Base-by-base conservation (phyloP, 1,139 yeast species). In the Suhomyces bribrorum region DNA sequence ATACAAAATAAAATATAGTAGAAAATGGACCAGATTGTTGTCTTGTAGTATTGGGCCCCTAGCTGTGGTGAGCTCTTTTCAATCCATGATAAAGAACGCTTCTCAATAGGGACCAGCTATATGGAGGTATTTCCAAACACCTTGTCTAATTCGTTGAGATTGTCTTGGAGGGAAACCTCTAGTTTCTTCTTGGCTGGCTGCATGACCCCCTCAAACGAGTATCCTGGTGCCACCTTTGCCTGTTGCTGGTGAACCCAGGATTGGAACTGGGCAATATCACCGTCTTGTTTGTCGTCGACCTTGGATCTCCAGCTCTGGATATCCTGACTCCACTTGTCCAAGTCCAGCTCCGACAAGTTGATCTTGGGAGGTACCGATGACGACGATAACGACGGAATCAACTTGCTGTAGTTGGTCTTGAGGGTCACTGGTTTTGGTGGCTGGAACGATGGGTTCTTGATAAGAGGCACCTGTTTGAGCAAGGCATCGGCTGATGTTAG, bases 341-440 rank as follows among this genome's bases (percentile, higher is more conserved):
- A 47, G 29, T 65, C 69, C 2, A 54, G 47, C 23, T 53, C 46
- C 2, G 62, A 37, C 14, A 69, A 38, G 31, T 60, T 62, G 31
- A 69, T 46, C 38, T 64, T 65, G 3, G 77, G 77, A 2, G 77
- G 77, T 14, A 62, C 50, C 12, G 66, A 68, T 1, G 69, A 58
- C 7, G 40, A 50, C 5, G 66, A 46, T 22, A 71, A 46, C 6
- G 64, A 59, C 2, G 75, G 68, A 17, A 71, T 52, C 20, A 72
- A 49, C 46, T 68, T 69, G 40, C 63, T 66, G 56, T 75, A 81
- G 47, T 74, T 75, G 37, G 72, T 60, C 28, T 81, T 77, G 27
- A 81, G 62, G 3, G 79, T 72, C 23, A 80, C 68, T 2, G 85
- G 77, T 47, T 73, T 77, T 4, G 86, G 85, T 0, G 83, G 79